These are phyloP conservation scores for Cystofilobasidium ferigula DNA, from an alignment of 768 basidiomycete species.

Conservation along the genomic window DNA sequence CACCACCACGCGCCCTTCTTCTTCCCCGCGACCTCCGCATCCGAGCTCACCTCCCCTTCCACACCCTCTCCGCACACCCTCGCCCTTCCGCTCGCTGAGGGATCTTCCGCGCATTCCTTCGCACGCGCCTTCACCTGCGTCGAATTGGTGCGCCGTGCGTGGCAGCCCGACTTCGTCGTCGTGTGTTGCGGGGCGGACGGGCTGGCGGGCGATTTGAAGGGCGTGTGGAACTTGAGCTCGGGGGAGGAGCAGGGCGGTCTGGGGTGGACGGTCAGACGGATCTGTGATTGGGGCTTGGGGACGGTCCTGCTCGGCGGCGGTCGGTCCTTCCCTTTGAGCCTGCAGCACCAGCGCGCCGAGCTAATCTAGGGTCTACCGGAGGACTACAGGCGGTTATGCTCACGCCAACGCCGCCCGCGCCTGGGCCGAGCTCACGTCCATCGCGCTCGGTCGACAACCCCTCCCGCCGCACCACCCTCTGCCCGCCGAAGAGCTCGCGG, in stretches of 20 bases:
- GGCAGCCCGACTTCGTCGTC: constrained; percentile 64
- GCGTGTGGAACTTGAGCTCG: constrained; percentile 58
- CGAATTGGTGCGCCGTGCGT: constrained; percentile 51
- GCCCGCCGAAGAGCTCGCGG: neutral
- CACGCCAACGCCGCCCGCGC: constrained; percentile 72
- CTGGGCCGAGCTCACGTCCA: constrained; percentile 70
- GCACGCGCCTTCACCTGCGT: constrained; percentile 54
- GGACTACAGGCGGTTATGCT: constrained; percentile 70
- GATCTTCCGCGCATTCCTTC: constrained; percentile 57
- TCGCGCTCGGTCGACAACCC: constrained; percentile 50
- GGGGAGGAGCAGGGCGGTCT: constrained; percentile 50
- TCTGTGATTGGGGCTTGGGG: constrained; percentile 50
- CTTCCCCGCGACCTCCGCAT: constrained; percentile 53
- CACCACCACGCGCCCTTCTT: constrained; percentile 76
- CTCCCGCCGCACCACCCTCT: neutral
- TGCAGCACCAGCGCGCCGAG: no score
- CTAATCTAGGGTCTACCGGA: no score
- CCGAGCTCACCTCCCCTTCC: constrained; percentile 34
- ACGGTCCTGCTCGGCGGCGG: constrained; percentile 69
- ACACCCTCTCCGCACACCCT: constrained; percentile 56
- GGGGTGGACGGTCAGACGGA: constrained; percentile 53
- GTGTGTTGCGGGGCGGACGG: constrained; percentile 82
- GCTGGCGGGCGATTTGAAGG: constrained; percentile 54
- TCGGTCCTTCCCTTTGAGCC: no score
- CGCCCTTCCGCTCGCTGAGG: constrained; percentile 65